Conservation (phyloP, 1,284 basidiomycete species). For the Tylopilus orsonianus region DNA sequence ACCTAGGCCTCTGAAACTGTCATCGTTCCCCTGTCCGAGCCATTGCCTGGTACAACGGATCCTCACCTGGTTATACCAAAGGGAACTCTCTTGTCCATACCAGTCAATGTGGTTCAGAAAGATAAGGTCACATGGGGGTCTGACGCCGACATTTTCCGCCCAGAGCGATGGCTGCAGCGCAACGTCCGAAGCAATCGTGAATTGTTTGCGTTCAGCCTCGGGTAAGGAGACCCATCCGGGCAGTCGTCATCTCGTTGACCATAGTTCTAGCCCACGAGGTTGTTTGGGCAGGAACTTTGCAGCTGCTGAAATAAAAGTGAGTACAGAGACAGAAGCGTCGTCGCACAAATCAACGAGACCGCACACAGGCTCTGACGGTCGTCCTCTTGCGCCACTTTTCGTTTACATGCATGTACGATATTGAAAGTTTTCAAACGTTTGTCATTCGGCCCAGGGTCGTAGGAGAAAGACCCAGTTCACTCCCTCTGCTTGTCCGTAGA, state of each 20-base stretch:
- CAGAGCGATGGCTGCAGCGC: slow-evolving; percentile 55
- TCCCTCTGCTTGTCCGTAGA: slow-evolving; percentile 50
- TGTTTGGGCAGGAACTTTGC: slow-evolving; percentile 59
- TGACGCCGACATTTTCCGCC: slow-evolving; percentile 55
- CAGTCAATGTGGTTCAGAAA: slow-evolving; percentile 57
- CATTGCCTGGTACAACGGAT: slow-evolving; percentile 43
- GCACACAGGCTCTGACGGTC: slow-evolving; percentile 42
- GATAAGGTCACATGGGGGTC: slow-evolving; percentile 55
- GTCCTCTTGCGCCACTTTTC: slow-evolving; percentile 52
- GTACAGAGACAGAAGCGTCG: slow-evolving; percentile 6
- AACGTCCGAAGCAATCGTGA: slow-evolving; percentile 38
- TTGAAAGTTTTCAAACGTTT: slow-evolving; percentile 62
- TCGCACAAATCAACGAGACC: slow-evolving; percentile 5
- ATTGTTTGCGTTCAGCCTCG: slow-evolving; percentile 55
- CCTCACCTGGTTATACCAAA: slow-evolving; percentile 49
- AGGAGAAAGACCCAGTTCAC: slow-evolving; percentile 50
- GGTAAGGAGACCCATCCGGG: slow-evolving; percentile 36
- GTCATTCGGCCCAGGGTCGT: slow-evolving; percentile 57
- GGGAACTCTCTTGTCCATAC: slow-evolving; percentile 53
- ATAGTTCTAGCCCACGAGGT: slow-evolving; percentile 46
- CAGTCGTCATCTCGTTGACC: slow-evolving; percentile 7
- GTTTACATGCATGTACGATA: slow-evolving; percentile 46
- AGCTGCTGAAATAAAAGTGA: slow-evolving; percentile 53
- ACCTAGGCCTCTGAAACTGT: slow-evolving; percentile 47
- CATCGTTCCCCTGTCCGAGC: slow-evolving; percentile 48